Evolutionary conservation across 768 basidiomycete species (phyloP).

Genomic region (Gloeostereum incarnatum): DNA sequence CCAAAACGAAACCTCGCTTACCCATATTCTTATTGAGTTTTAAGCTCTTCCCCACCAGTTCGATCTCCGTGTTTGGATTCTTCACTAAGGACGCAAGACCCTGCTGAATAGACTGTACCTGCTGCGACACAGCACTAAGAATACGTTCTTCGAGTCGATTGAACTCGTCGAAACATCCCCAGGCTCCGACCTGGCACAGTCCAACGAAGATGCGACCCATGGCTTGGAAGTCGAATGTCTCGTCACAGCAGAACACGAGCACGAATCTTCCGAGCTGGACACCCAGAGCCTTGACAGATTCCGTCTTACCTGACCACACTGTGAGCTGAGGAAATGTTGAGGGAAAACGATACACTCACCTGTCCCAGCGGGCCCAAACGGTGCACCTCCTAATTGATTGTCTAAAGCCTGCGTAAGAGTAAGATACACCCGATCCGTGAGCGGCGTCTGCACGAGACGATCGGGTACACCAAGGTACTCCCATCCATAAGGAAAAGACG

Average conservation of each 20-base stretch:
- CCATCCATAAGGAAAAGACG: slow-evolving; percentile 94
- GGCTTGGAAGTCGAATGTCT: slow-evolving; percentile 99
- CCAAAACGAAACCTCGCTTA: slow-evolving; percentile 15
- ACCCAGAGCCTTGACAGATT: slow-evolving; percentile 97
- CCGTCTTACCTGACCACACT: slow-evolving; percentile 73
- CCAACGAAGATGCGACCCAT: slow-evolving; percentile 99
- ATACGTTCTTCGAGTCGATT: slow-evolving; percentile 98
- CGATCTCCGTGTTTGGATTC: slow-evolving; percentile 86
- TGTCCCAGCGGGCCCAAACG: slow-evolving; percentile 97
- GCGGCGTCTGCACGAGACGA: slow-evolving; percentile 93
- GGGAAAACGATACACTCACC: slow-evolving; percentile 32
- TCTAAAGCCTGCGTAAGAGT: slow-evolving; percentile 94
- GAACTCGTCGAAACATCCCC: slow-evolving; percentile 98
- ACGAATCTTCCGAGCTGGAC: slow-evolving; percentile 97
- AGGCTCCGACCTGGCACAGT: slow-evolving; percentile 97
- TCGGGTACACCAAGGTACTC: slow-evolving; percentile 98
- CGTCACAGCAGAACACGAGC: slow-evolving; percentile 99
- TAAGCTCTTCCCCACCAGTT: slow-evolving; percentile 89
- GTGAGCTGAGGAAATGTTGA: slow-evolving; percentile 5
- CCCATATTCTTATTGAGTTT: slow-evolving; percentile 94
- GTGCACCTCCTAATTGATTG: slow-evolving; percentile 91
- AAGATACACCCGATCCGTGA: slow-evolving; percentile 95
- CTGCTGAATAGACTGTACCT: slow-evolving; percentile 97
- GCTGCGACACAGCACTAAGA: slow-evolving; percentile 95
- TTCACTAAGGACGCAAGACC: slow-evolving; percentile 77